phyloP scores from a whole-genome alignment of 1,284 basidiomycete species.

The Fomitopsis palustris region DNA sequence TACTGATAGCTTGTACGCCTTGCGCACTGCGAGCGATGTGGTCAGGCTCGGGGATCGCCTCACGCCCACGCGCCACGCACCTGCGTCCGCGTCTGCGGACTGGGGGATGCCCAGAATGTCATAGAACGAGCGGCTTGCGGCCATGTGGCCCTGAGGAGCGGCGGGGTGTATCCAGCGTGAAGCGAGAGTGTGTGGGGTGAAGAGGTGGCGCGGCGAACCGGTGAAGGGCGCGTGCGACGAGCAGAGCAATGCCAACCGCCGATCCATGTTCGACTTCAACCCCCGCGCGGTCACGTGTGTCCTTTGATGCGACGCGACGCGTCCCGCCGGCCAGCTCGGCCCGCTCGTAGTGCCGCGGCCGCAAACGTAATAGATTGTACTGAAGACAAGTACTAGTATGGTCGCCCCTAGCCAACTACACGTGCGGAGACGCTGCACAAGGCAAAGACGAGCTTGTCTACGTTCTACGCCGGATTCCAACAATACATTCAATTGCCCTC shows the following conservation, averaged over 20 bases:
- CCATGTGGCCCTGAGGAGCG: constrained; percentile 22
- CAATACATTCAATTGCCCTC: constrained; percentile 1
- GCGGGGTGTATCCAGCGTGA: constrained; percentile 17
- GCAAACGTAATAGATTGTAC: background rate
- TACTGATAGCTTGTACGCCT: constrained; percentile 58
- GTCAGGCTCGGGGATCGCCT: background rate
- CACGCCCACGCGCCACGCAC: constrained; percentile 15
- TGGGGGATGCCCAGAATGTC: constrained; percentile 29
- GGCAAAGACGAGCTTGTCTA: no score
- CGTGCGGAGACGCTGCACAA: no score
- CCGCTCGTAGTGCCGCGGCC: no score
- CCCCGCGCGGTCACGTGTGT: background rate
- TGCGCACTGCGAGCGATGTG: constrained; percentile 44
- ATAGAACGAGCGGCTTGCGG: constrained; percentile 25
- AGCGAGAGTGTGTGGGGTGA: constrained; percentile 5
- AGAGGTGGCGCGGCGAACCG: constrained; percentile 9
- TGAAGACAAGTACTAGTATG: no score
- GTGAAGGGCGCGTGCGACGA: constrained; percentile 10
- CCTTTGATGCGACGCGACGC: background rate
- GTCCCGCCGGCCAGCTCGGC: no score
- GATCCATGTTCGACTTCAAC: background rate
- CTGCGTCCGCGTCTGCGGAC: constrained; percentile 28
- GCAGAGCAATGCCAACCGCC: background rate
- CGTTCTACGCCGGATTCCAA: constrained; percentile 9
- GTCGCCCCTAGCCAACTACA: no score